These are phyloP conservation scores for Cryptosporidium parvum DNA, from an alignment of 169 alveolate species.

Conservation along the genomic window DNA sequence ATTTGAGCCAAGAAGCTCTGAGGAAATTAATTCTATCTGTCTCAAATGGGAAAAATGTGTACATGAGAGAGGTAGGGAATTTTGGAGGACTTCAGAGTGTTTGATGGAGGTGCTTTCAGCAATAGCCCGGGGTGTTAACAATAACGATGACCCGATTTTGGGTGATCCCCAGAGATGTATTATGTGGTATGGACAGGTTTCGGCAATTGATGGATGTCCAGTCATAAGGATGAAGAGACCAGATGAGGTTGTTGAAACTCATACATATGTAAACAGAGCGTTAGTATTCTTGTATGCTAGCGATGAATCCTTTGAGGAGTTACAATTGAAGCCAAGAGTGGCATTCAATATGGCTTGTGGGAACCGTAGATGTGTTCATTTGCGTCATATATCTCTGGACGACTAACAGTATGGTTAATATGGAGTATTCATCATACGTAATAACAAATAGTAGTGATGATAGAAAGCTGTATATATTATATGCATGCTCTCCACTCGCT, in stretches of 20 bases:
- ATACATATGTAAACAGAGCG: constrained; percentile 89
- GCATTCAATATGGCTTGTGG: constrained; percentile 93
- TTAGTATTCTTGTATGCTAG: constrained; percentile 90
- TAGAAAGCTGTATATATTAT: constrained; percentile 2
- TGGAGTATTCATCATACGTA: not conserved
- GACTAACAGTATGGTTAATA: constrained; percentile 74
- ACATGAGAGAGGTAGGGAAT: constrained; percentile 91
- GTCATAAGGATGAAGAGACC: constrained; percentile 88
- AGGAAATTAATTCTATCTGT: constrained; percentile 87
- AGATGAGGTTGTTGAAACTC: constrained; percentile 86
- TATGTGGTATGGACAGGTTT: constrained; percentile 89
- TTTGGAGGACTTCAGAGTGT: constrained; percentile 89
- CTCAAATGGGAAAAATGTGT: constrained; percentile 92
- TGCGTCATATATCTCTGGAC: constrained; percentile 90
- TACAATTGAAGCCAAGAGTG: constrained; percentile 87
- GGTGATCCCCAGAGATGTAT: constrained; percentile 91
- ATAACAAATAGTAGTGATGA: not conserved
- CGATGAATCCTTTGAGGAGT: constrained; percentile 90
- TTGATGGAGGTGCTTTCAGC: constrained; percentile 81
- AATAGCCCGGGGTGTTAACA: constrained; percentile 88
- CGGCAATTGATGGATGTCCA: constrained; percentile 87
- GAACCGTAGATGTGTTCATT: constrained; percentile 87
- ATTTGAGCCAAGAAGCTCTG: constrained; percentile 87
- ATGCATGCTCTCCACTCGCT: constrained; percentile 11
- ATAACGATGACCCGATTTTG: constrained; percentile 89